phyloP scores from a whole-genome alignment of 2,329 filamentous ascomycete species.

The Talaromyces sp. region DNA sequence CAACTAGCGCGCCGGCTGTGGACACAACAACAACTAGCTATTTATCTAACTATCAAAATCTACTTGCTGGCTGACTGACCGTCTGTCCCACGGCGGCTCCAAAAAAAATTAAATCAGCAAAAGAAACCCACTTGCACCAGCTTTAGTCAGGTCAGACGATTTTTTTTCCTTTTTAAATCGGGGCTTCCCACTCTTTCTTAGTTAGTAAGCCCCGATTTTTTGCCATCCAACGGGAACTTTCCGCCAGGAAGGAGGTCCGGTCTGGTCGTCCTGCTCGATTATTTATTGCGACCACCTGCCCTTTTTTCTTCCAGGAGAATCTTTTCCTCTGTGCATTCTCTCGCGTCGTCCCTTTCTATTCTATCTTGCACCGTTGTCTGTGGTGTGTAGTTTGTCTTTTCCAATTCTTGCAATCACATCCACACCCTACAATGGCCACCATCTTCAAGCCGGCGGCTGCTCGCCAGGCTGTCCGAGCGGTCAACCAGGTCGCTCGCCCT shows the following conservation, averaged over 20 bases:
- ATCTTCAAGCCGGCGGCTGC: constrained; percentile 29
- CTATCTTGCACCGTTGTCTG: background rate
- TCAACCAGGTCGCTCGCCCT: constrained; percentile 20
- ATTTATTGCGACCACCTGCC: constrained; percentile 10
- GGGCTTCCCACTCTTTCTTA: constrained; percentile 1
- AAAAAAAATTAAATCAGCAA: background rate
- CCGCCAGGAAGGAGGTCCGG: constrained; percentile 7
- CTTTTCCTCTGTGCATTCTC: background rate
- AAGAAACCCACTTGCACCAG: background rate
- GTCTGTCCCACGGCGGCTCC: background rate
- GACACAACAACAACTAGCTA: background rate
- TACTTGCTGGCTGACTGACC: background rate
- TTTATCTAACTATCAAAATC: no score
- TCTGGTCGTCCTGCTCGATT: background rate
- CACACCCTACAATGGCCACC: constrained; percentile 10
- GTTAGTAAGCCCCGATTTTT: constrained; percentile 9
- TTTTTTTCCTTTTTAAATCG: background rate
- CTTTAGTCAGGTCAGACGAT: background rate
- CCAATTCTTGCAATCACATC: background rate
- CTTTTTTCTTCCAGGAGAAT: background rate
- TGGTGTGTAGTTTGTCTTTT: no score
- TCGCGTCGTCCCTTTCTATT: background rate
- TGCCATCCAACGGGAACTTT: constrained; percentile 8
- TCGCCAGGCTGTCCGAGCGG: constrained; percentile 24
- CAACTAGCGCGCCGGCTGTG: background rate